A percentile compares a stretch with the other conserved stretches of the same genome.
phyloP scores from a whole-genome alignment of 1,139 yeast genomes.

The Sugiyamaella castrensis region DNA sequence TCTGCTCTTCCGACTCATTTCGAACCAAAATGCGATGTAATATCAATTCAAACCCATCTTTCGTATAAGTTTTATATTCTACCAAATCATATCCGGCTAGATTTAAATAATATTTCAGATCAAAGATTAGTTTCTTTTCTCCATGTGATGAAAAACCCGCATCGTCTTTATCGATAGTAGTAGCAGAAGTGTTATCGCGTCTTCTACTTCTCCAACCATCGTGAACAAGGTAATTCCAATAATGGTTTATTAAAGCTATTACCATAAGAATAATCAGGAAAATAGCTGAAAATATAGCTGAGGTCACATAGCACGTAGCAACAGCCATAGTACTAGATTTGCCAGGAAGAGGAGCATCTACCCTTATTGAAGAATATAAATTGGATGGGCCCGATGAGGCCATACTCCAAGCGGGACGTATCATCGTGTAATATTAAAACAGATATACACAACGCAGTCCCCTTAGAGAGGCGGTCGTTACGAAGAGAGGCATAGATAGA shows the following conservation, averaged over 20 bases:
- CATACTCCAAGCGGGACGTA: too few species aligned
- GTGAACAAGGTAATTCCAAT: neutral
- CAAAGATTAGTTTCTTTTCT: constrained; percentile 43
- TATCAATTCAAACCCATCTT: constrained; percentile 73
- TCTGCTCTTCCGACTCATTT: constrained; percentile 37
- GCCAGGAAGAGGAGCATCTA: constrained; percentile 6
- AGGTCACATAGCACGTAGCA: constrained; percentile 24
- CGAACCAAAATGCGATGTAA: constrained; percentile 63
- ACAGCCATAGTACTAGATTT: constrained; percentile 9
- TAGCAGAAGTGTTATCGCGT: neutral
- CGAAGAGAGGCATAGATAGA: too few species aligned
- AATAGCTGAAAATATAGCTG: constrained; percentile 32
- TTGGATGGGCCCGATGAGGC: neutral
- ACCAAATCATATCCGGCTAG: constrained; percentile 59
- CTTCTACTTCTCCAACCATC: neutral
- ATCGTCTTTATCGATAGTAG: constrained; percentile 2
- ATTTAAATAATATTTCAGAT: constrained; percentile 63
- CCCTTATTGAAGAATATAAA: constrained; percentile 4
- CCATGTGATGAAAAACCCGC: constrained; percentile 12
- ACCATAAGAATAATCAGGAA: constrained; percentile 29
- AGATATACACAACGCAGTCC: too few species aligned
- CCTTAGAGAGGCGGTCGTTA: too few species aligned
- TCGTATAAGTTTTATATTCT: constrained; percentile 60
- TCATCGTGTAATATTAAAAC: too few species aligned
- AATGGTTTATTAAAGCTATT: constrained; percentile 11